Percentiles rank a stretch among this genome's conserved stretches.
These are phyloP conservation scores for Forsythia suspensa DNA, from an alignment of 257 asterid species.

Conservation along the genomic window DNA sequence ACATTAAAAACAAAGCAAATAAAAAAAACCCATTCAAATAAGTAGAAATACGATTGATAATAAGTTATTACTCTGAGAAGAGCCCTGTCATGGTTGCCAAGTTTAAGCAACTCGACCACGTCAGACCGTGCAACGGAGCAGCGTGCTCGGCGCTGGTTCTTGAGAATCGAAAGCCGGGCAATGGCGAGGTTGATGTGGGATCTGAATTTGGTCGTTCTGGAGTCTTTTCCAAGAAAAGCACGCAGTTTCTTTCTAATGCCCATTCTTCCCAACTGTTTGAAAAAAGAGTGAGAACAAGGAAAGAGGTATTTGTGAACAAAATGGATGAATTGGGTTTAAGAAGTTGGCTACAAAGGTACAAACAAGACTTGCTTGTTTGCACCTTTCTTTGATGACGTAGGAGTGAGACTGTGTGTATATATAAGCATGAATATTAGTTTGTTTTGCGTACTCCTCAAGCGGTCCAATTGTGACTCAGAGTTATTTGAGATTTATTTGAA, in stretches of 20 bases:
- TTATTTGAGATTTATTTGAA: no score
- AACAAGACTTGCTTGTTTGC: conserved; percentile 38
- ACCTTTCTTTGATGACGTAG: conserved; percentile 58
- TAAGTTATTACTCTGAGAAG: conserved; percentile 45
- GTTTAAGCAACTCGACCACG: conserved; percentile 61
- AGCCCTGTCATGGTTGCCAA: conserved; percentile 62
- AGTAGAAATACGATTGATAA: background rate
- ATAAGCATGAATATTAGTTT: background rate
- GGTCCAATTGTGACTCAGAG: no score
- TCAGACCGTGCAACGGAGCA: conserved; percentile 64
- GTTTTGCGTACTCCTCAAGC: background rate
- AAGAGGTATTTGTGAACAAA: background rate
- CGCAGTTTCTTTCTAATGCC: conserved; percentile 74
- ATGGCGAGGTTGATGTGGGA: conserved; percentile 53
- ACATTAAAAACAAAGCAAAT: background rate
- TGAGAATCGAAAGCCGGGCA: conserved; percentile 64
- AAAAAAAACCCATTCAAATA: background rate
- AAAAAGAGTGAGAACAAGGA: background rate
- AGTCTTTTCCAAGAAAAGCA: conserved; percentile 52
- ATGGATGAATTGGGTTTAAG: background rate
- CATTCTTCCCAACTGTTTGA: background rate
- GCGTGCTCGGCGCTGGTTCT: conserved; percentile 74
- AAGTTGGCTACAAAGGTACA: conserved; percentile 23
- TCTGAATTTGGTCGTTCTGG: conserved; percentile 45
- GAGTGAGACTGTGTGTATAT: background rate